phyloP scores from a whole-genome alignment of 1,284 basidiomycete genomes.

The Melampsora larici-populina region DNA sequence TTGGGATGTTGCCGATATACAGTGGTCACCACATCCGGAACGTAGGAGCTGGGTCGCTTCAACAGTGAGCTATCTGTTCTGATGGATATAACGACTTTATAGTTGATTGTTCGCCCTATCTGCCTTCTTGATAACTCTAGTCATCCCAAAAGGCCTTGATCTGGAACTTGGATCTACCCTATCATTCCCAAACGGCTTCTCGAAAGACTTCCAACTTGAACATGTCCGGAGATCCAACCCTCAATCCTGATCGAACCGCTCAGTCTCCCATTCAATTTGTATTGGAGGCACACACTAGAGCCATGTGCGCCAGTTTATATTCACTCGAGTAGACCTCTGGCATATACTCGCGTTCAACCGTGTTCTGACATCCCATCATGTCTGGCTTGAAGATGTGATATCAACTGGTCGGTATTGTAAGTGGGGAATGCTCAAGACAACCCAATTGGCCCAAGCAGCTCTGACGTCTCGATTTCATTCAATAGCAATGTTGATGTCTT shows the following conservation, averaged over 20 bases:
- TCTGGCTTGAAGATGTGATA: constrained; percentile 61
- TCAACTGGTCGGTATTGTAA: constrained; percentile 87
- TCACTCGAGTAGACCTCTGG: too few species aligned
- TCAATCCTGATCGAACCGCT: constrained; percentile 27
- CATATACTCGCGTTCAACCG: too few species aligned
- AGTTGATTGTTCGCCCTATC: not conserved
- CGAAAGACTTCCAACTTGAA: not conserved
- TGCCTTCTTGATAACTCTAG: not conserved
- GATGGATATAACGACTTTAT: not conserved
- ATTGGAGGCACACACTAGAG: constrained; percentile 79
- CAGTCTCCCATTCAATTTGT: constrained; percentile 65
- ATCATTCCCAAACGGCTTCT: constrained; percentile 59
- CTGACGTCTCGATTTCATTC: not conserved
- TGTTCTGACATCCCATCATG: not conserved
- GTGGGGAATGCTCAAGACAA: constrained; percentile 59
- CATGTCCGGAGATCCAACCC: constrained; percentile 1
- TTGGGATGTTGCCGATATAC: constrained; percentile 89
- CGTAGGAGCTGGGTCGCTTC: constrained; percentile 87
- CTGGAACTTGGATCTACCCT: constrained; percentile 80
- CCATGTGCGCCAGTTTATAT: constrained; percentile 62
- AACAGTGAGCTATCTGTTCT: constrained; percentile 57
- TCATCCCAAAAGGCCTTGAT: constrained; percentile 93
- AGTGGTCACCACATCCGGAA: constrained; percentile 89
- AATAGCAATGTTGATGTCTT: constrained; percentile 44
- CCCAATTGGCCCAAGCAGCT: not conserved